Evolutionary conservation across 2,329 filamentous ascomycete species (phyloP).

Genomic region (Colletotrichum sidae): DNA sequence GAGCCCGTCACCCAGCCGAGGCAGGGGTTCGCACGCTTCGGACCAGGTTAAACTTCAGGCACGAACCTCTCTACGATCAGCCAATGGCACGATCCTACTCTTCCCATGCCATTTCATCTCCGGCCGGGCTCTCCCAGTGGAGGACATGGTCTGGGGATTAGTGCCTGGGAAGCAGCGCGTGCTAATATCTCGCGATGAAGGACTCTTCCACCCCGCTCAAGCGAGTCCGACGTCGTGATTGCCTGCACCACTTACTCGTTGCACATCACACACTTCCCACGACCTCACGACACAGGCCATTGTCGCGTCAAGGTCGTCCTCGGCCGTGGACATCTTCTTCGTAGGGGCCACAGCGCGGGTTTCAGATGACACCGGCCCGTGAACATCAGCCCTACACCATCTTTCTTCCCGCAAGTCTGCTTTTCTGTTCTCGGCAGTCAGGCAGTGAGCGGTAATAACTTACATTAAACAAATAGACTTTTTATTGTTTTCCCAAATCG

Average conservation of each 20-base stretch:
- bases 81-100: conserved; percentile 1
- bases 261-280: no score
- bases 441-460: background rate
- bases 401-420: background rate
- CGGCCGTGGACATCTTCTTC: background rate
- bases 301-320: conserved; percentile 7
- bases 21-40: background rate
- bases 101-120: background rate
- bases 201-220: no score
- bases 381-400: conserved; percentile 8
- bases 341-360: conserved; percentile 18
- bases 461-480: conserved; percentile 25
- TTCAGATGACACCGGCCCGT: conserved; percentile 18
- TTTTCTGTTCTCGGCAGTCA: background rate
- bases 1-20: conserved; percentile 9
- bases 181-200: no score
- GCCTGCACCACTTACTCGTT: no score
- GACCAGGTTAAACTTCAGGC: conserved; percentile 8
- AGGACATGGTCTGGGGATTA: background rate
- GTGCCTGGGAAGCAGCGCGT: no score
- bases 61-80: conserved; percentile 21
- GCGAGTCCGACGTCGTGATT: no score
- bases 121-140: background rate
- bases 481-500: conserved; percentile 16
- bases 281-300: background rate